Conservation (phyloP, 148 eudicot genomes). For the Persicaria maculosa region DNA sequence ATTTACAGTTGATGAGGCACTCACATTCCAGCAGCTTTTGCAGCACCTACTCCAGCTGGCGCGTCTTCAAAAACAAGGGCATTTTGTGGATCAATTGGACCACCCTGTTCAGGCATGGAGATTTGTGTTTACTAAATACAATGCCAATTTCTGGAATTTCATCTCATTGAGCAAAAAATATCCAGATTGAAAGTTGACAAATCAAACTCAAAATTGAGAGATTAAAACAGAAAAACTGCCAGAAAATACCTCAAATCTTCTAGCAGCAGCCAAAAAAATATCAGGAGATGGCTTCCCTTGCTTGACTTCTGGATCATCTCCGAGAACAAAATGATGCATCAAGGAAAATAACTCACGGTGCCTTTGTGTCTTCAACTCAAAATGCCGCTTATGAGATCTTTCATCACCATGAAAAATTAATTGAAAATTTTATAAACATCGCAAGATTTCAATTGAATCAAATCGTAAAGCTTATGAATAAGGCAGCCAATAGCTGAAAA, state of each 20-base stretch:
- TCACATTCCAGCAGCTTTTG: slow-evolving; percentile 96
- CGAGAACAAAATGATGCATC: slow-evolving; percentile 93
- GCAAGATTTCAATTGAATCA: neutral
- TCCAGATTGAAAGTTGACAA: neutral
- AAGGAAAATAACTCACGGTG: slow-evolving; percentile 71
- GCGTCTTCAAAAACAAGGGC: slow-evolving; percentile 95
- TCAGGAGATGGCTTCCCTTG: slow-evolving; percentile 95
- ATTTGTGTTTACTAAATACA: neutral
- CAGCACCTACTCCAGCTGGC: slow-evolving; percentile 83
- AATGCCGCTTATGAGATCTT: slow-evolving; percentile 76
- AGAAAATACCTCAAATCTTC: slow-evolving; percentile 73
- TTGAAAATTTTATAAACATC: neutral
- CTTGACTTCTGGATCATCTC: slow-evolving; percentile 98
- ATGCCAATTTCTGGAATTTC: neutral
- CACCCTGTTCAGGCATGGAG: slow-evolving; percentile 50
- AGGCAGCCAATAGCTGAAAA: neutral
- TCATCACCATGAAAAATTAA: slow-evolving; percentile 6
- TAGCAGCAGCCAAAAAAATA: slow-evolving; percentile 78
- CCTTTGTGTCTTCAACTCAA: slow-evolving; percentile 74
- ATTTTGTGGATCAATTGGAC: slow-evolving; percentile 52
- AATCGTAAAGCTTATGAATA: neutral
- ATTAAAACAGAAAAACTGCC: neutral
- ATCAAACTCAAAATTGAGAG: neutral
- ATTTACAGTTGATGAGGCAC: slow-evolving; percentile 20
- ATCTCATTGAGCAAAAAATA: neutral